Conservation (phyloP, 192 early-diverging fungal genomes). For the Mortierella claussenii region DNA sequence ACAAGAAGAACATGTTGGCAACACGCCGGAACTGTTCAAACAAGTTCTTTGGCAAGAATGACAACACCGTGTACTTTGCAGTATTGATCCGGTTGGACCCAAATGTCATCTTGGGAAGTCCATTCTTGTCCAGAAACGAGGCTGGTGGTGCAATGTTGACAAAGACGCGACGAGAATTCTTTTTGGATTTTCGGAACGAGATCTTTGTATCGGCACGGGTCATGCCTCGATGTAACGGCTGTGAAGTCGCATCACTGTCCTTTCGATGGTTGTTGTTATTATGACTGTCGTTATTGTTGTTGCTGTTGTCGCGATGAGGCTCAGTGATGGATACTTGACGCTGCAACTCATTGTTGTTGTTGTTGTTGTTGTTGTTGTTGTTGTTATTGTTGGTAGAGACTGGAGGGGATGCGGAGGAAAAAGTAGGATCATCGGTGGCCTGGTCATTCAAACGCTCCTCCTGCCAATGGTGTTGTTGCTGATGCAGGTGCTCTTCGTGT, state of each 20-base stretch:
- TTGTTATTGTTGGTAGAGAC: too few relatives aligned
- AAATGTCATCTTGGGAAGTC: constrained; percentile 64
- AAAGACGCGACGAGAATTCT: constrained; percentile 66
- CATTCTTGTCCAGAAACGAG: constrained; percentile 63
- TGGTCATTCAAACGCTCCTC: neutral
- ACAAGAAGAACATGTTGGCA: constrained; percentile 90
- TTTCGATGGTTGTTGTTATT: constrained; percentile 2
- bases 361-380: too few relatives aligned
- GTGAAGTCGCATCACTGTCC: neutral
- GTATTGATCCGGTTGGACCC: constrained; percentile 86
- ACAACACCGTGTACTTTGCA: constrained; percentile 88
- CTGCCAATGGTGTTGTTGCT: too few relatives aligned
- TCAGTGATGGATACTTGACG: constrained; percentile 45
- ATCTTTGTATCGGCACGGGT: constrained; percentile 58
- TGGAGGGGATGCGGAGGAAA: neutral
- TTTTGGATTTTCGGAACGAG: constrained; percentile 55
- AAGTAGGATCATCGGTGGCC: neutral
- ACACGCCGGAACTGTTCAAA: constrained; percentile 91
- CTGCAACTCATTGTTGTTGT: neutral
- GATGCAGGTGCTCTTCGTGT: too few relatives aligned
- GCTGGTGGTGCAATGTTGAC: constrained; percentile 71
- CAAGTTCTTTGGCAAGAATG: constrained; percentile 91
- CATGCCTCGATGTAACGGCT: constrained; percentile 17
- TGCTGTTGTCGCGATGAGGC: neutral
- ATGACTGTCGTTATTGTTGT: constrained; percentile 1